Evolutionary conservation across 768 basidiomycete genomes (phyloP).

Genomic region (Tricholoma flavovirens): DNA sequence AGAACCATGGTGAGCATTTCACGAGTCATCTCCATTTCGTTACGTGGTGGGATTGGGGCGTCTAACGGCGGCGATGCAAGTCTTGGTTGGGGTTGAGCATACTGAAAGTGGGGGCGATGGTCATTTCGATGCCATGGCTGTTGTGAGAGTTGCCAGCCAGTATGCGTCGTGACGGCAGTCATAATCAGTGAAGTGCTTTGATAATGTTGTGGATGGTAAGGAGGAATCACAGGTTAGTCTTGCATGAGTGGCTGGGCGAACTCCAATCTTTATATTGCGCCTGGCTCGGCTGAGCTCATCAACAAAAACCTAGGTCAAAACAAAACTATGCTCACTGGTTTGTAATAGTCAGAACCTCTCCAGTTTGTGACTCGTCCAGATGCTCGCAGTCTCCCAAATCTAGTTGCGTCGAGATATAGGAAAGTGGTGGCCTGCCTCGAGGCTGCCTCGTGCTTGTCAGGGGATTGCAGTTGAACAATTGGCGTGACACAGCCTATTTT

Average conservation of each 20-base stretch:
- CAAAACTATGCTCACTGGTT: neutral
- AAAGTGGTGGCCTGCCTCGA: neutral
- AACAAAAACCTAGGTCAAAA: neutral
- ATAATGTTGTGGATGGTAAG: no score
- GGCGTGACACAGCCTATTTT: neutral
- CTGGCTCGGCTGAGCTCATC: neutral
- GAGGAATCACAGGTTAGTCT: neutral
- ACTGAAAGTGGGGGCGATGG: constrained; percentile 1
- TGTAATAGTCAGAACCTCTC: neutral
- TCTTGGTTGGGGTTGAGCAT: constrained; percentile 2
- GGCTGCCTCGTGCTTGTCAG: neutral
- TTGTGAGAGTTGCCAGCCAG: neutral
- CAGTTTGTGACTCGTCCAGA: neutral
- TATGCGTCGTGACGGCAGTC: neutral
- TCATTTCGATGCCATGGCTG: neutral
- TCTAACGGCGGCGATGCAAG: neutral
- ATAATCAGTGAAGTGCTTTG: neutral
- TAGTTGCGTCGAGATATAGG: neutral
- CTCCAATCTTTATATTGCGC: neutral
- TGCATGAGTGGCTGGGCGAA: neutral
- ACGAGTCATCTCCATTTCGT: constrained; percentile 34
- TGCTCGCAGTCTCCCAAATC: neutral
- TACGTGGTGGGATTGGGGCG: constrained; percentile 23
- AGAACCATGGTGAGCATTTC: constrained; percentile 43
- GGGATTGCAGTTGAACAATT: neutral